Evolutionary conservation across 2,329 filamentous ascomycete genomes (phyloP).

Genomic region (Penicillium janthinellum): DNA sequence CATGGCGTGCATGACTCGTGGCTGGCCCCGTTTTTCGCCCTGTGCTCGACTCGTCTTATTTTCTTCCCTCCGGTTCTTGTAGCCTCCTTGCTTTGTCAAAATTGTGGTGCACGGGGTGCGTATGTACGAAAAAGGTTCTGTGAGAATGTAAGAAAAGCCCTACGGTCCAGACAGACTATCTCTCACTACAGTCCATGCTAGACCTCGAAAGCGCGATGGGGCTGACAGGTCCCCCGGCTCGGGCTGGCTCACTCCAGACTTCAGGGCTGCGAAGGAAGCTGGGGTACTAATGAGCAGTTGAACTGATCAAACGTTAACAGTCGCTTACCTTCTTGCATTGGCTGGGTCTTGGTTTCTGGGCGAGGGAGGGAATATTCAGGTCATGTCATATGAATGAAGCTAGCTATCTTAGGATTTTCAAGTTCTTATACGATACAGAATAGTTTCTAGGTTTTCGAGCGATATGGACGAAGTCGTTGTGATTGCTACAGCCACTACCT

Average conservation of each 20-base stretch:
- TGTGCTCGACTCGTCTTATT: neutral
- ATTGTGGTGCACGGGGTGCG: too few relatives aligned
- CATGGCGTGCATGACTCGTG: slow-evolving; percentile 28
- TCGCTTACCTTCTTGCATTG: neutral
- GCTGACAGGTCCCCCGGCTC: neutral
- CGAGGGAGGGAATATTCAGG: neutral
- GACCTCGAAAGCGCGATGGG: neutral
- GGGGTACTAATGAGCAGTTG: neutral
- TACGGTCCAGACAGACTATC: too few relatives aligned
- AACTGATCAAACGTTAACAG: neutral
- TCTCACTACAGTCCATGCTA: too few relatives aligned
- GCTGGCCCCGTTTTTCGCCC: slow-evolving; percentile 1
- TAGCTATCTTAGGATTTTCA: neutral
- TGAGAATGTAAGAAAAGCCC: too few relatives aligned
- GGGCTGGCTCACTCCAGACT: neutral
- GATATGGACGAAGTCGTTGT: too few relatives aligned
- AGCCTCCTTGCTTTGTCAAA: too few relatives aligned
- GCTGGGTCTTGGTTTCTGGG: neutral
- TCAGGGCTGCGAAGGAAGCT: too few relatives aligned
- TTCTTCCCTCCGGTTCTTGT: too few relatives aligned
- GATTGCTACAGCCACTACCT: too few relatives aligned
- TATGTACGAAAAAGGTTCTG: neutral
- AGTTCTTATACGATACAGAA: too few relatives aligned
- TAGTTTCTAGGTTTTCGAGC: too few relatives aligned
- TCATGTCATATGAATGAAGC: neutral